Evolutionary conservation across 306 rosid species (phyloP), one percentile per base, ranked within the genome.

Genomic region (Canavalia gladiata): DNA sequence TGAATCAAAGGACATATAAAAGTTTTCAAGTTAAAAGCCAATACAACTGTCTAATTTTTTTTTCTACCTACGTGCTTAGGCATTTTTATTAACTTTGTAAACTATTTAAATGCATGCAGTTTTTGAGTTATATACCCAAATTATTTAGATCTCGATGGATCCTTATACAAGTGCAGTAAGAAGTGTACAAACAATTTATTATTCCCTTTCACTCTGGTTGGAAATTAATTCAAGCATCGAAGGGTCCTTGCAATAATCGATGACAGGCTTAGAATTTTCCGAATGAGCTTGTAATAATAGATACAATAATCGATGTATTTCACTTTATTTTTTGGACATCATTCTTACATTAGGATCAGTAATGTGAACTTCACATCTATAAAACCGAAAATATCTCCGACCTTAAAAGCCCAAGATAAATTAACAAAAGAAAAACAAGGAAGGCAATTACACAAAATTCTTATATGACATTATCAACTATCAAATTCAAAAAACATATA

Each of bases 401-500:
- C 8, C 35, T 51, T 50, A 50, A 42, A 54, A 54, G 35, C 33
- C 7, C 11, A n/a, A 8, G 67, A 78, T 18, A 46, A 58, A 58
- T 59, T 18, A 46, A 4, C 3, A 12, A 13, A 25, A 57, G 11
- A 62, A 54, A 11, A 4, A 55, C 42, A 54, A 25, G 12, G 3
- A 74, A 41, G 3, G 46, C 70, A 47, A 4, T 13, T 49, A 49
- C 73, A 13, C 35, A 74, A 81, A 73, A 52, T n/a, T 43, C 39
- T 46, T 54, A 34, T 28, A 64, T 54, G 28, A 81, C 46, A 25
- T 59, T 46, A 73, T 64, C 68, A 64, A 43, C 73, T 18, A 58
- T 76, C 4, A 69, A 76, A 76, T 74, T 7, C 30, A 18, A 55
- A 51, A 77, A 55, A 52, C 51, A 67, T 28, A 74, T 41, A 54